phyloP scores from a whole-genome alignment of 495 filamentous ascomycete genomes.

The Aspergillus cavernicola region DNA sequence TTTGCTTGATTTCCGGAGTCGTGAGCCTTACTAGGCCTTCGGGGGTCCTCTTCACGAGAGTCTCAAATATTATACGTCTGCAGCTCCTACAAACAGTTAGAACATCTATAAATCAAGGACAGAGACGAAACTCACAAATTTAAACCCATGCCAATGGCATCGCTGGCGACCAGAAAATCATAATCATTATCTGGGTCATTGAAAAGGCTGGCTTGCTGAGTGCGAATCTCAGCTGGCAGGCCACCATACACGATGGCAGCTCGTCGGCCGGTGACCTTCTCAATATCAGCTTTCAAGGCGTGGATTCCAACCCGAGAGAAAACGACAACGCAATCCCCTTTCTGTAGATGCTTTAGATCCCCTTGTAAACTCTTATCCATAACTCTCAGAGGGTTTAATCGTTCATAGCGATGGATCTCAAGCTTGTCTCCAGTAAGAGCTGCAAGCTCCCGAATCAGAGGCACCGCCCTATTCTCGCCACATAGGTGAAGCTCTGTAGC shows the following conservation, averaged over 20 bases:
- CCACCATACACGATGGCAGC: slow-evolving; percentile 93
- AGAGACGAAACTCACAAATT: slow-evolving; percentile 60
- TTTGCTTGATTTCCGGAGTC: slow-evolving; percentile 87
- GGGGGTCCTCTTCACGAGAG: slow-evolving; percentile 64
- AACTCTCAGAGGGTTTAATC: slow-evolving; percentile 72
- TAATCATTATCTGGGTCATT: slow-evolving; percentile 94
- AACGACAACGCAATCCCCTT: slow-evolving; percentile 85
- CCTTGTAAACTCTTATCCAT: slow-evolving; percentile 59
- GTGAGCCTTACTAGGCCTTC: slow-evolving; percentile 45
- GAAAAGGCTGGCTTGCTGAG: slow-evolving; percentile 85
- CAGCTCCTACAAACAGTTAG: slow-evolving; percentile 55
- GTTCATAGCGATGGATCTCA: slow-evolving; percentile 73
- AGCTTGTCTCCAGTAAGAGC: slow-evolving; percentile 78
- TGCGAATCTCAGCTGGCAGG: slow-evolving; percentile 87
- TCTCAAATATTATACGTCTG: slow-evolving; percentile 86
- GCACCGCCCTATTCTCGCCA: slow-evolving; percentile 79
- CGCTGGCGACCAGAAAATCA: slow-evolving; percentile 88
- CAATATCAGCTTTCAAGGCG: slow-evolving; percentile 71
- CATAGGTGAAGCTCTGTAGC: slow-evolving; percentile 91
- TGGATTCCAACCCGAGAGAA: slow-evolving; percentile 85
- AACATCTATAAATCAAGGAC: background rate
- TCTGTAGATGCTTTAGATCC: slow-evolving; percentile 62
- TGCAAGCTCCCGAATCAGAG: slow-evolving; percentile 76
- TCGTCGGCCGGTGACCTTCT: slow-evolving; percentile 66
- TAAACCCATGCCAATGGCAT: slow-evolving; percentile 96